Base-by-base conservation (phyloP, 2,329 filamentous ascomycete genomes). In the Colletotrichum chlorophyti region DNA sequence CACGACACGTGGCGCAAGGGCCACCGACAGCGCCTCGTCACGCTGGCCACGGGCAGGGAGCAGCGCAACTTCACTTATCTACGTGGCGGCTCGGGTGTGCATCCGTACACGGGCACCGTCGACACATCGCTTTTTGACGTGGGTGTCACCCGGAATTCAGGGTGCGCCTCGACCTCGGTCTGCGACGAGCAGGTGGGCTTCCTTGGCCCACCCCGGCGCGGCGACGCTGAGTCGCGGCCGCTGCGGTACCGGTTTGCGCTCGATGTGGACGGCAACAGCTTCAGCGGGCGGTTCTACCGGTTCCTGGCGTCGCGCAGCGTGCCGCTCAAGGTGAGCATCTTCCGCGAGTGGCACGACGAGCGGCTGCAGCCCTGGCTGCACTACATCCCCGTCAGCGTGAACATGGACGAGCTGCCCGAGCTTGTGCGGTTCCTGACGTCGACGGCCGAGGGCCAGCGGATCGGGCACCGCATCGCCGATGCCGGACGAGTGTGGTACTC, bases 331-430 rank as follows among this genome's bases (percentile, higher is more conserved):
- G 75, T 80, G 61, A 82, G 81, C 0, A 63, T 85, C 0, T 68
- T 84, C 7, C 72, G 75, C 3, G 83, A 86, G 66, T 86, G 83
- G 84, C 83, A 86, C 58, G 81, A 85, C 58, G 82, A 85, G 21
- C 69, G 82, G 0, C 72, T 86, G 3, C 52, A 78, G 9, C 81
- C 83, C 0, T 86, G 83, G 83, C 70, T 82, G 4, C 83, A 86
- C 59, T 85, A 84, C 53, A 65, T 85, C 0, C 83, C 83, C 0
- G 72, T 86, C 0, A 82, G 79, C 42, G 69, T 77, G 60, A 69
- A 75, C 6, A 69, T 83, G 65, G 73, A 76, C 3, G 83, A 86
- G 66, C 63, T 86, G 3, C 79, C 81, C 0, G 83, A 85, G 64
- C 62, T 83, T 32, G 71, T 85, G 1, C 63, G 64, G 0, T 84